Percentiles rank a stretch among this genome's conserved stretches.
These are phyloP conservation scores for Fusarium mundagurra DNA, from an alignment of 2,329 filamentous ascomycete genomes.

Conservation along the genomic window DNA sequence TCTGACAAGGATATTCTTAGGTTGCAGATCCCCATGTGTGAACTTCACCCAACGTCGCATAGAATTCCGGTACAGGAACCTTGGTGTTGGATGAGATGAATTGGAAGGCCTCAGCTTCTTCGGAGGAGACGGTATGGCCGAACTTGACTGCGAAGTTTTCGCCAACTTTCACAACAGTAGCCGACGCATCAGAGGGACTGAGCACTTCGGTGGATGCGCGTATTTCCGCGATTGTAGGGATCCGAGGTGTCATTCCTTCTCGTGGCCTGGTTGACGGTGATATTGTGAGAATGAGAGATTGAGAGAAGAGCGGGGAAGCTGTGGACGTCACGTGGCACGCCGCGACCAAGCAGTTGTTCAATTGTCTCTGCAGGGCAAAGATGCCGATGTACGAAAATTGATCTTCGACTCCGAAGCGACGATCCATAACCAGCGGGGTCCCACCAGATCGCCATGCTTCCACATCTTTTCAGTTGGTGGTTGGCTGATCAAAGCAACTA, in stretches of 20 bases:
- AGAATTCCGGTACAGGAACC: neutral
- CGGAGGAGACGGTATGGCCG: neutral
- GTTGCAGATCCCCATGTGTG: neutral
- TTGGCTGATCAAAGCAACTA: fast-evolving
- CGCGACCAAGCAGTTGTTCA: neutral
- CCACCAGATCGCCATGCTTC: neutral
- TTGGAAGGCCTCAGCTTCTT: neutral
- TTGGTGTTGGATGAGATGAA: neutral
- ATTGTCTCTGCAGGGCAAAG: neutral
- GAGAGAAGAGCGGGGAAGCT: neutral
- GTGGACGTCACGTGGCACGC: neutral
- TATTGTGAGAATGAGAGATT: fast-evolving
- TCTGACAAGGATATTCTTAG: neutral
- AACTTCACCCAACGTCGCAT: neutral
- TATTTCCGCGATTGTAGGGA: neutral
- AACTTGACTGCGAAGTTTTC: fast-evolving
- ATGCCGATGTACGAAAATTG: neutral
- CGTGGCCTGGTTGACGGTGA: fast-evolving
- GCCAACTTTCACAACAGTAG: neutral
- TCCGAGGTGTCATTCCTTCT: fast-evolving
- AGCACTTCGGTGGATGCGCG: neutral
- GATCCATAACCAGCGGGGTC: neutral
- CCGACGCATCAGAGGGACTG: neutral
- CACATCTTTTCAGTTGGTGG: fast-evolving
- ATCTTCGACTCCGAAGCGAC: fast-evolving